Percentiles rank a stretch among this genome's conserved stretches.
Conservation (phyloP, 2,329 filamentous ascomycete genomes). For the Pseudogymnoascus sp. region DNA sequence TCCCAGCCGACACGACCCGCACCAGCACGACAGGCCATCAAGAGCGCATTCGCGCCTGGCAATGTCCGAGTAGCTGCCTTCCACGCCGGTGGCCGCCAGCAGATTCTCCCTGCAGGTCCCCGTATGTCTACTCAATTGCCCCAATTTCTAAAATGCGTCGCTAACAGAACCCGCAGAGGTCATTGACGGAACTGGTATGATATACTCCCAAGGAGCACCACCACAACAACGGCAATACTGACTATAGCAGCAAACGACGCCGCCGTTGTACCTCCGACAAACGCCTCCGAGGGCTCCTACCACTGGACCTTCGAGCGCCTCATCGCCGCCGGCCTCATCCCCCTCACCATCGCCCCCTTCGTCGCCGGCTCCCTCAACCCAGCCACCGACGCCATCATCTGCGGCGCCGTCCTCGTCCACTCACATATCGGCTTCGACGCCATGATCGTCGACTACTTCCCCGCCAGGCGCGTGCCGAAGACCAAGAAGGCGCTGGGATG, state of each 20-base stretch:
- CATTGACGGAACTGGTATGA: slow-evolving; percentile 66
- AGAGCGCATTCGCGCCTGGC: slow-evolving; percentile 32
- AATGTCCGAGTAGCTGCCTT: slow-evolving; percentile 62
- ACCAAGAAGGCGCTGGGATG: slow-evolving; percentile 62
- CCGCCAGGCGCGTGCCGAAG: slow-evolving; percentile 59
- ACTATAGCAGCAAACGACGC: slow-evolving; percentile 69
- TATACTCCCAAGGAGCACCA: neutral
- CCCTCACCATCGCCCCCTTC: slow-evolving; percentile 84
- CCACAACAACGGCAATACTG: neutral
- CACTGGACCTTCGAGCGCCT: slow-evolving; percentile 97
- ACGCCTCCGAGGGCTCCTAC: slow-evolving; percentile 83
- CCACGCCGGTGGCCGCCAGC: slow-evolving; percentile 70
- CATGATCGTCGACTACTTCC: slow-evolving; percentile 86
- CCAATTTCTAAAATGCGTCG: slow-evolving; percentile 12
- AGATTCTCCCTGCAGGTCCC: slow-evolving; percentile 74
- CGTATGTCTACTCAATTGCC: slow-evolving; percentile 50
- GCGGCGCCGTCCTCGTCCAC: slow-evolving; percentile 77
- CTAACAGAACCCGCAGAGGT: slow-evolving; percentile 53
- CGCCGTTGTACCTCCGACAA: slow-evolving; percentile 61
- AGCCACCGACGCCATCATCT: slow-evolving; percentile 75
- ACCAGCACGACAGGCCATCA: slow-evolving; percentile 20
- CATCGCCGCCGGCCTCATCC: slow-evolving; percentile 72
- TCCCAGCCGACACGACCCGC: slow-evolving; percentile 24
- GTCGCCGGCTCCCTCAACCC: slow-evolving; percentile 88
- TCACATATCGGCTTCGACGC: slow-evolving; percentile 94